These are phyloP conservation scores for Suillus plorans DNA, from an alignment of 768 basidiomycete species.

Conservation along the genomic window DNA sequence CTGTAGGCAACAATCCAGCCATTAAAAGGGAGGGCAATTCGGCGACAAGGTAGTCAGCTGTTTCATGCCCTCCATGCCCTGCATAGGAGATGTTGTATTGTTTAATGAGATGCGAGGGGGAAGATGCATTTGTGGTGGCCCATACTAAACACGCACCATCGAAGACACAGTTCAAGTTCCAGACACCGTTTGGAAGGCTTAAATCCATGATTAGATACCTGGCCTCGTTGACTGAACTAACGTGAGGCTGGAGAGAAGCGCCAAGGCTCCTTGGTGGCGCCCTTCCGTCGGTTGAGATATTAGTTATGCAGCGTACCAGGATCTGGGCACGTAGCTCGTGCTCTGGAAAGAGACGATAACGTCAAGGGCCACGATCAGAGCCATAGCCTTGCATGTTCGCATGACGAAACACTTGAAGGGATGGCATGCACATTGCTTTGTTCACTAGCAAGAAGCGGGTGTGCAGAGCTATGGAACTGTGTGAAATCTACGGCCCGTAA, in stretches of 20 bases:
- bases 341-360: slow-evolving; percentile 35
- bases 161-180: slow-evolving; percentile 46
- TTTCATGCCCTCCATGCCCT: slow-evolving; percentile 46
- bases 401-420: background rate
- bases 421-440: background rate
- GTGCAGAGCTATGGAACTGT: background rate
- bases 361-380: slow-evolving; percentile 15
- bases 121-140: background rate
- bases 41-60: slow-evolving; percentile 39
- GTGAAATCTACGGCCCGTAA: background rate
- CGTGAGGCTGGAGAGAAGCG: slow-evolving; percentile 49
- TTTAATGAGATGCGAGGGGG: background rate
- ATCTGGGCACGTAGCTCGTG: slow-evolving; percentile 37
- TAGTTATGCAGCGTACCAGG: slow-evolving; percentile 21
- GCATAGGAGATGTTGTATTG: slow-evolving; percentile 16
- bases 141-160: slow-evolving; percentile 40
- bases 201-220: slow-evolving; percentile 44
- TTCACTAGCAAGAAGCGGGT: background rate
- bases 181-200: slow-evolving; percentile 36
- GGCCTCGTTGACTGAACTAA: slow-evolving; percentile 45
- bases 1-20: slow-evolving; percentile 5
- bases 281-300: background rate
- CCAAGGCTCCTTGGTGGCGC: slow-evolving; percentile 37
- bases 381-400: background rate
- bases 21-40: slow-evolving; percentile 32